Percentiles rank a stretch among this genome's conserved stretches.
Conservation (phyloP, 2,329 filamentous ascomycete genomes). For the Amesomyces nigricolor region DNA sequence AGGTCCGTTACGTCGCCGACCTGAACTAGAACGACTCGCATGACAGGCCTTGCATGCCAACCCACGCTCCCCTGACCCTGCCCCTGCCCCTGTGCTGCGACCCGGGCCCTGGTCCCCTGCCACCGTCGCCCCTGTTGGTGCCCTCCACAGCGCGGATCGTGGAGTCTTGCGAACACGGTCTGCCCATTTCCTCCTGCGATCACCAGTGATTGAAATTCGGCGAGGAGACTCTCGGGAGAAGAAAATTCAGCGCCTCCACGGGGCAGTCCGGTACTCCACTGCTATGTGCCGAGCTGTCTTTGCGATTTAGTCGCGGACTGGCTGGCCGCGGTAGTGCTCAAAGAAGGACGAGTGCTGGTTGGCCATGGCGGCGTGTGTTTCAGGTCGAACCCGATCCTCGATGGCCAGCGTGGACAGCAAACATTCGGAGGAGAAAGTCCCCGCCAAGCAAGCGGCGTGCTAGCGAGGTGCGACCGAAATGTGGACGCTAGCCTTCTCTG, state of each 20-base stretch:
- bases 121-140: constrained; percentile 11
- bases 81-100: background rate
- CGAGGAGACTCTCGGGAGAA: background rate
- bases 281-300: background rate
- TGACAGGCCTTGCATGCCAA: constrained; percentile 11
- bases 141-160: constrained; percentile 5
- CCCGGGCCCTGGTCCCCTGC: constrained; percentile 4
- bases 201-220: constrained; percentile 1
- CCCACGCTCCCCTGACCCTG: constrained; percentile 8
- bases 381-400: constrained; percentile 20
- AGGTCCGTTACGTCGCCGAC: constrained; percentile 14
- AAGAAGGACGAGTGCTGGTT: constrained; percentile 19
- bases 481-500: background rate
- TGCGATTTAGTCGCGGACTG: background rate
- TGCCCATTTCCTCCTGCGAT: background rate
- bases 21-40: constrained; percentile 13
- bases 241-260: background rate
- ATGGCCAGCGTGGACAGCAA: background rate
- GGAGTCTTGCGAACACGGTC: constrained; percentile 1
- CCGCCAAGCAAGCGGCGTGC: constrained; percentile 5
- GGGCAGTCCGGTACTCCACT: background rate
- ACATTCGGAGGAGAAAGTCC: background rate
- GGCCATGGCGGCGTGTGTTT: constrained; percentile 22
- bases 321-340: constrained; percentile 10
- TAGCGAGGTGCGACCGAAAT: background rate